phyloP scores from a whole-genome alignment of 495 filamentous ascomycete species.

The Pseudoneurospora amorphoporcata region DNA sequence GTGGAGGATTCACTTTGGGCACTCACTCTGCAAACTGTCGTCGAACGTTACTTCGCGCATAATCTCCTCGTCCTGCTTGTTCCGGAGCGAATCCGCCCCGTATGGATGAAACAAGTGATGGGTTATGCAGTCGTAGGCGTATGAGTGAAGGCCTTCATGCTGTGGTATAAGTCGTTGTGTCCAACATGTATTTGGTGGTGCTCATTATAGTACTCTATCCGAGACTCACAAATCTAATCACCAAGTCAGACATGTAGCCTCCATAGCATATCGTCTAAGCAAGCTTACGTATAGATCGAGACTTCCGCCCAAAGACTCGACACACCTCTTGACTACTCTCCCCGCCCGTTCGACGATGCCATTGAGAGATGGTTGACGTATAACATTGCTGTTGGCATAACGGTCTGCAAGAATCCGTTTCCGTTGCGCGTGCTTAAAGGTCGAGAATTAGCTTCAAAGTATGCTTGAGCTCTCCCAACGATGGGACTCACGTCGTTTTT shows the following conservation, averaged over 20 bases:
- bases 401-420: constrained; percentile 51
- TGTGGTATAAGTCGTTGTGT: neutral
- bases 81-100: constrained; percentile 45
- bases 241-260: neutral
- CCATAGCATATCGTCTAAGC: neutral
- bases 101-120: constrained; percentile 56
- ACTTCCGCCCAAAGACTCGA: constrained; percentile 27
- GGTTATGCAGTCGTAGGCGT: constrained; percentile 55
- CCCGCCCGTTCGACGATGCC: constrained; percentile 45
- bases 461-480: neutral
- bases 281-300: constrained; percentile 50
- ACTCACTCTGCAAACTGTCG: constrained; percentile 50
- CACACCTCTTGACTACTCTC: constrained; percentile 42
- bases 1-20: neutral
- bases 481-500: constrained; percentile 39
- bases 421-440: constrained; percentile 42
- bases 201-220: neutral
- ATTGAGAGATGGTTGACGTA: constrained; percentile 39
- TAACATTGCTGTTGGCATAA: constrained; percentile 57
- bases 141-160: constrained; percentile 38
- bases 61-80: constrained; percentile 41
- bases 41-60: constrained; percentile 59
- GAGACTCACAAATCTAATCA: neutral
- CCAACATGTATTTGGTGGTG: neutral
- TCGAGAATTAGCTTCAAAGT: neutral